These are phyloP conservation scores for Fusarium oligoseptatum DNA, from an alignment of 2,329 filamentous ascomycete species.

Conservation along the genomic window DNA sequence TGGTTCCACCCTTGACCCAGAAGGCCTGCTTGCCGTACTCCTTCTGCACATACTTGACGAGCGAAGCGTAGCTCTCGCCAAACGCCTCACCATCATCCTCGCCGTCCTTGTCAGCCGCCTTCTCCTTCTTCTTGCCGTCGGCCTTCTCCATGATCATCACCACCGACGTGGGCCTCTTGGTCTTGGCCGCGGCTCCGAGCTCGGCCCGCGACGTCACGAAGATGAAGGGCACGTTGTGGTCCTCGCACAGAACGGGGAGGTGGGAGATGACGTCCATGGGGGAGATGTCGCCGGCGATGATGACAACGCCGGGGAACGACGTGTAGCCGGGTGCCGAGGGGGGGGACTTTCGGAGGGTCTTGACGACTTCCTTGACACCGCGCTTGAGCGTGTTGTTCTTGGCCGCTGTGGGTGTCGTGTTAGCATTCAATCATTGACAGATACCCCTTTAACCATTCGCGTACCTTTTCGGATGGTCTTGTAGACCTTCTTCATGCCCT, in stretches of 20 bases:
- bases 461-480: conserved; percentile 70
- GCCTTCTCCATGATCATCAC: conserved; percentile 83
- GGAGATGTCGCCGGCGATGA: conserved; percentile 97
- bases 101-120: conserved; percentile 59
- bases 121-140: conserved; percentile 59
- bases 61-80: conserved; percentile 72
- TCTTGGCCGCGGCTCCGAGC: conserved; percentile 91
- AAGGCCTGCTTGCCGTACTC: conserved; percentile 71
- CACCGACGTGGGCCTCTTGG: conserved; percentile 96
- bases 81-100: conserved; percentile 70
- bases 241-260: conserved; percentile 97
- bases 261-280: conserved; percentile 99
- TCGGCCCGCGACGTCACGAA: conserved; percentile 94
- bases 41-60: conserved; percentile 76
- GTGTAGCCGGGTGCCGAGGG: conserved; percentile 74
- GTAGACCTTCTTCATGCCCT: conserved; percentile 74
- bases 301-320: conserved; percentile 79
- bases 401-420: conserved; percentile 73
- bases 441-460: conserved; percentile 29
- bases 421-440: conserved; percentile 10
- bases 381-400: conserved; percentile 97
- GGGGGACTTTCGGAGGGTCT: conserved; percentile 94
- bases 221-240: conserved; percentile 97
- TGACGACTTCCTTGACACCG: conserved; percentile 99
- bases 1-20: conserved; percentile 58